Evolutionary conservation across 805 yeast species (phyloP), one percentile per base, ranked within the genome.

Genomic region (Sungouiozyma intestinalis): DNA sequence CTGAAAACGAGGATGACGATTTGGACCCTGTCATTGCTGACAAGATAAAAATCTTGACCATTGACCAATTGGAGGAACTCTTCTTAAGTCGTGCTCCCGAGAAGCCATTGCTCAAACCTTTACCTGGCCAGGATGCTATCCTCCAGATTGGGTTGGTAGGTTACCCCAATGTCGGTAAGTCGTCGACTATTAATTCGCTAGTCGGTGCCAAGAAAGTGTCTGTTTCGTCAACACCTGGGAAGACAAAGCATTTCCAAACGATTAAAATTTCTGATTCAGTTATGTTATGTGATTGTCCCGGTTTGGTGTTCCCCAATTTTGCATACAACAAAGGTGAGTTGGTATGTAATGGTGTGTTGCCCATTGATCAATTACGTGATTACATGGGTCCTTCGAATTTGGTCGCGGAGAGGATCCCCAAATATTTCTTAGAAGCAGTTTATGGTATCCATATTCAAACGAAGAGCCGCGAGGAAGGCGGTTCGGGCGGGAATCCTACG

Each of bases 191-290:
- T 55, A 92, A 92, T 63, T 97, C 98, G 0, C 70, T 92, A 35
- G 92, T 90, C 37, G 98, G 98, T 13, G 79, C 97, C 16, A 92
- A 92, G 58, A 88, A 85, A 62, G 99, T 92, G n/a, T 87, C 97
- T 2, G 99, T 92, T 33, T 90, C 97, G 2, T 73, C 97, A 1
- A 92, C 98, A 1, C 99, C 99, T 13, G 99, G 99, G 68, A 92
- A 92, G 62, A 92, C 99, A 13, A 92, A 92, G 62, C 99, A 92
- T 71, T 92, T 92, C 73, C 99, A 92, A 69, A 92, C 99, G 1
- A 88, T 92, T 47, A 76, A 77, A 57, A 72, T 92, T 36, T 77
- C 95, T 1, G 84, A 82, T 40, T 73, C 81, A 32, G 92, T 92
- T 2, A 72, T 87, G 51, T 70, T 92, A 41, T 92, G 97, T 66